Percentiles rank a stretch among this genome's conserved stretches.
These are phyloP conservation scores for Diplodia seriata DNA, from an alignment of 2,329 filamentous ascomycete genomes.

Conservation along the genomic window DNA sequence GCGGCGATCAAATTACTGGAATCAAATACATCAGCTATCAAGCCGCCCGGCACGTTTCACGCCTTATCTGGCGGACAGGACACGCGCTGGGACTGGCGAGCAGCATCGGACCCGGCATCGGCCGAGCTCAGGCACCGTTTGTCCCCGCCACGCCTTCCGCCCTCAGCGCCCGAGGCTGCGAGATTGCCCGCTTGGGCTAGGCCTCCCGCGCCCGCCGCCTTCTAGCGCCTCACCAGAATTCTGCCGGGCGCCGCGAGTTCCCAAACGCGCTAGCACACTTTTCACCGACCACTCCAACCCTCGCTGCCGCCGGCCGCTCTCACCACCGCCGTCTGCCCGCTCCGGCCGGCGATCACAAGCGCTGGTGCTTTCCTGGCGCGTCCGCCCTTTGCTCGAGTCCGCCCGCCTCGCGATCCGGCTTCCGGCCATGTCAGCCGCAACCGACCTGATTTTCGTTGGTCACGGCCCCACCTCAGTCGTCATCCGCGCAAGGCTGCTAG, in stretches of 20 bases:
- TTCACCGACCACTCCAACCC: neutral
- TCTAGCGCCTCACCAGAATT: neutral
- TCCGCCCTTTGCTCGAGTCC: neutral
- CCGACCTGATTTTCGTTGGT: slow-evolving; percentile 9
- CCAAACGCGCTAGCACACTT: slow-evolving; percentile 6
- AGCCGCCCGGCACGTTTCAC: neutral
- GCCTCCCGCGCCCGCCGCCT: slow-evolving; percentile 19
- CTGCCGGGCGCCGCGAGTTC: neutral
- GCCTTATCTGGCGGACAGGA: slow-evolving; percentile 7
- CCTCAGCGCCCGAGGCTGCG: neutral
- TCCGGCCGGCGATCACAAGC: neutral
- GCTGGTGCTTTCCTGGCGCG: neutral
- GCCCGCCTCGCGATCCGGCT: neutral
- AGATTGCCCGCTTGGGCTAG: slow-evolving; percentile 7
- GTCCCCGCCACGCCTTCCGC: neutral
- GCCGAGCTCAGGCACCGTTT: slow-evolving; percentile 3
- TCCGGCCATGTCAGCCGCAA: neutral
- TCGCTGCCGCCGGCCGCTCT: neutral
- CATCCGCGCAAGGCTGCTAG: slow-evolving; percentile 17
- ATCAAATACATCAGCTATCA: slow-evolving; percentile 24
- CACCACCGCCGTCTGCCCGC: neutral
- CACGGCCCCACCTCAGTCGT: slow-evolving; percentile 16
- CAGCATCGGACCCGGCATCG: neutral
- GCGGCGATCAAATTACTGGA: slow-evolving; percentile 20
- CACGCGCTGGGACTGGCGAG: neutral